Evolutionary conservation across 495 filamentous ascomycete species (phyloP).

Genomic region (Annulohypoxylon nitens): DNA sequence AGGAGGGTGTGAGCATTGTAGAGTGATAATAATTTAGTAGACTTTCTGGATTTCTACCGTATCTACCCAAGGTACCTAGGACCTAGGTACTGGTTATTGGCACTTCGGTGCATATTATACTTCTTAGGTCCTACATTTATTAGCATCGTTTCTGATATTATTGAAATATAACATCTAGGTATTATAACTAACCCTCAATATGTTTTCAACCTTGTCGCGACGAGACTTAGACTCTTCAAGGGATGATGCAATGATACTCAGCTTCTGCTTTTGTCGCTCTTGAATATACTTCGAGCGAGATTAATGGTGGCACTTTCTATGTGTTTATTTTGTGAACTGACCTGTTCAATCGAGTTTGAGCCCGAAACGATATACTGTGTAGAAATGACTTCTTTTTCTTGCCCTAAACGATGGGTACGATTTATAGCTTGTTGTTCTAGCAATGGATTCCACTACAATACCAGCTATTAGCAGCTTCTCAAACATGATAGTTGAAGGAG

Average conservation of each 20-base stretch:
- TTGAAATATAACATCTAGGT: neutral
- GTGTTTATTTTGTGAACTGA: constrained; percentile 28
- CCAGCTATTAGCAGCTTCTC: neutral
- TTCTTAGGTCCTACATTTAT: constrained; percentile 14
- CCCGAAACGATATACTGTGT: constrained; percentile 51
- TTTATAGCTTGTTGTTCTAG: constrained; percentile 63
- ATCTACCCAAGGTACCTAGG: no score
- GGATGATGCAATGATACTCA: constrained; percentile 18
- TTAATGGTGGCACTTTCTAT: neutral
- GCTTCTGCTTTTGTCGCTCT: constrained; percentile 17
- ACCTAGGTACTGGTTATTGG: neutral
- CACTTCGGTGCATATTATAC: neutral
- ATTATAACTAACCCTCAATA: constrained; percentile 17
- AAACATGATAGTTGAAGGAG: no score
- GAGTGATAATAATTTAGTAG: no score
- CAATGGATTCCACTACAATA: constrained; percentile 59
- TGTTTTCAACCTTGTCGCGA: neutral
- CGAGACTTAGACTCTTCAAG: constrained; percentile 8
- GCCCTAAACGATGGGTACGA: constrained; percentile 59
- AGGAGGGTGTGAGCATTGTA: neutral
- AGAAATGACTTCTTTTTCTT: constrained; percentile 56
- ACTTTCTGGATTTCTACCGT: no score
- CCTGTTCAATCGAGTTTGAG: constrained; percentile 61
- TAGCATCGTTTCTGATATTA: neutral
- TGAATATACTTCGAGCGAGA: constrained; percentile 18